These are phyloP conservation scores for Ceratobasidium sp. DNA, from an alignment of 1,284 basidiomycete genomes.

Conservation along the genomic window DNA sequence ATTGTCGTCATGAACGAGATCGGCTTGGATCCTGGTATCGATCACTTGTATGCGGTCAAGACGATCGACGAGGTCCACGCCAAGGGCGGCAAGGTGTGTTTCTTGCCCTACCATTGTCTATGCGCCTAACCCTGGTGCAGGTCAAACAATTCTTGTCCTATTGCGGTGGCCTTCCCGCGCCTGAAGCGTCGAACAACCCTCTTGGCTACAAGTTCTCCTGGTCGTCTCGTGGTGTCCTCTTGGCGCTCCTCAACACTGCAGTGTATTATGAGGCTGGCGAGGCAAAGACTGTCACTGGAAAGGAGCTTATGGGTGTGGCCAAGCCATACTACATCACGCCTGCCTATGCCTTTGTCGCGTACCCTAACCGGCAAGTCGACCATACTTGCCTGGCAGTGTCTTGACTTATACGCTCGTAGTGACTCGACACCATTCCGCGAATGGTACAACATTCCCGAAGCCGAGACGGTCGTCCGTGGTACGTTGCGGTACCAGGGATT, in stretches of 20 bases:
- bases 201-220: slow-evolving; percentile 99
- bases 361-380: slow-evolving; percentile 80
- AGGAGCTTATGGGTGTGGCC: slow-evolving; percentile 87
- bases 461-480: slow-evolving; percentile 91
- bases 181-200: slow-evolving; percentile 91
- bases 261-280: slow-evolving; percentile 80
- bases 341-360: slow-evolving; percentile 95
- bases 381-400: too few species aligned
- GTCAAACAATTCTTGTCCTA: slow-evolving; percentile 95
- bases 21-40: slow-evolving; percentile 94
- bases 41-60: slow-evolving; percentile 97
- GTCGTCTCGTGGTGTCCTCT: slow-evolving; percentile 96
- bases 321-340: slow-evolving; percentile 96
- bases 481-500: slow-evolving; percentile 98
- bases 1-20: slow-evolving; percentile 99
- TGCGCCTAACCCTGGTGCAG: slow-evolving; percentile 55
- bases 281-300: slow-evolving; percentile 68
- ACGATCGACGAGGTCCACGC: slow-evolving; percentile 94
- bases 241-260: slow-evolving; percentile 93
- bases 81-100: slow-evolving; percentile 87
- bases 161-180: slow-evolving; percentile 96
- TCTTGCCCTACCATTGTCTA: slow-evolving; percentile 11
- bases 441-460: slow-evolving; percentile 92
- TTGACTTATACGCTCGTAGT: background rate
- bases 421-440: slow-evolving; percentile 90